phyloP scores from a whole-genome alignment of 2,329 filamentous ascomycete species.

The Fusarium abutilonis region DNA sequence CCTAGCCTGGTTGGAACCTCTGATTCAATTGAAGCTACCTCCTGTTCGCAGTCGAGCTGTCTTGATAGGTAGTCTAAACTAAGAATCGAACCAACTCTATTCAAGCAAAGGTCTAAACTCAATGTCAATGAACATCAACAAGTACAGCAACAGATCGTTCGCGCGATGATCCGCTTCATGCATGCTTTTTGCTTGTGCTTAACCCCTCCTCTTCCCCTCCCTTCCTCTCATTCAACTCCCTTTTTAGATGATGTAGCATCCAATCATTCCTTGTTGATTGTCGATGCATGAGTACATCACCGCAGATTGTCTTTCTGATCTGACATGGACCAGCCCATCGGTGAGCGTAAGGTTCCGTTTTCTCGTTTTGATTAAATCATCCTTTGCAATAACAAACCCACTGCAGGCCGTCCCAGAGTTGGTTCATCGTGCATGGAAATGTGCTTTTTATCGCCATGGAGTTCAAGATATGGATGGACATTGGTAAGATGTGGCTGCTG shows the following conservation, averaged over 20 bases:
- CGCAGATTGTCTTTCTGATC: slow-evolving; percentile 23
- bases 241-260: slow-evolving; percentile 16
- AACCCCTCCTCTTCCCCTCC: slow-evolving; percentile 18
- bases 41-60: slow-evolving; percentile 11
- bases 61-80: slow-evolving; percentile 8
- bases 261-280: slow-evolving; percentile 18
- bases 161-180: slow-evolving; percentile 18
- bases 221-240: slow-evolving; percentile 9
- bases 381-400: slow-evolving; percentile 1
- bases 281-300: slow-evolving; percentile 12
- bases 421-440: background rate
- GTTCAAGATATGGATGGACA: slow-evolving; percentile 3
- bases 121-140: slow-evolving; percentile 22
- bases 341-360: slow-evolving; percentile 35
- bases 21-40: no score
- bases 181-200: slow-evolving; percentile 11
- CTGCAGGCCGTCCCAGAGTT: slow-evolving; percentile 9
- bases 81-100: slow-evolving; percentile 3
- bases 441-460: slow-evolving; percentile 14
- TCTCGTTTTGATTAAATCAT: slow-evolving; percentile 20
- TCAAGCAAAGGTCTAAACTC: slow-evolving; percentile 19
- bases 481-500: slow-evolving; percentile 4
- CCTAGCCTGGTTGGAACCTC: no score
- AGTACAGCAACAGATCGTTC: slow-evolving; percentile 7
- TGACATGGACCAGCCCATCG: slow-evolving; percentile 41